Evolutionary conservation across 1,284 basidiomycete species (phyloP), one percentile per base, ranked within the genome.

Genomic region (Rhodofomes roseus): DNA sequence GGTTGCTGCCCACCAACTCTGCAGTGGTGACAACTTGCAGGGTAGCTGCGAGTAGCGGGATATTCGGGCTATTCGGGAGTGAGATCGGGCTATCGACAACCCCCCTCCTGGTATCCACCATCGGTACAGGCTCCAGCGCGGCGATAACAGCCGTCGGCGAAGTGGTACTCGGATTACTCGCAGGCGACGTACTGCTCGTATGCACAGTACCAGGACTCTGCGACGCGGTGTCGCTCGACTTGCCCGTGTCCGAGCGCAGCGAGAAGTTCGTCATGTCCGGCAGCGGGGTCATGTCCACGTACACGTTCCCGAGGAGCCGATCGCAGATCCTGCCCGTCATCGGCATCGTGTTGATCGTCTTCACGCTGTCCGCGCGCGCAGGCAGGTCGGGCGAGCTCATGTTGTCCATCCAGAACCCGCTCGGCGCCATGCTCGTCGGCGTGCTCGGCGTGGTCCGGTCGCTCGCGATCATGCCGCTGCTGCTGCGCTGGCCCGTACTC

Each of bases 301-400:
- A 52, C 31, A 52, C 50, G 50, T 52, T 34, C n/a, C 50, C 50
- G 23, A 18, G 25, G 20, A 52, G n/a, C 18, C 50, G 29, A 14
- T 52, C 34, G 20, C 29, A 37, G 18, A 16, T 4, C n/a, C 50
- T 29, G 5, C 50, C 50, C n/a, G 25, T 31, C 29, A 52, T 22
- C 18, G 50, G 31, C 36, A 48, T 57, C 54, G 54, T 34, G 29
- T n/a, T 43, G 9, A 59, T 22, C 44, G 58, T 59, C 46, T 50
- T 55, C n/a, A 59, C 54, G 58, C 58, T 59, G 54, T 59, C 58
- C 27, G 58, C 54, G 14, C 58, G 58, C 2, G 58, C 58, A 7
- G 58, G 58, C 22, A 59, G 53, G 44, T 55, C 31, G n/a, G 58
- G 58, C 43, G 43, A 51, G 20, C 27, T 41, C 44, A 41, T 25